Evolutionary conservation across 2,329 filamentous ascomycete species (phyloP), one percentile per base, ranked within the genome.

Genomic region (Ustulina deusta): DNA sequence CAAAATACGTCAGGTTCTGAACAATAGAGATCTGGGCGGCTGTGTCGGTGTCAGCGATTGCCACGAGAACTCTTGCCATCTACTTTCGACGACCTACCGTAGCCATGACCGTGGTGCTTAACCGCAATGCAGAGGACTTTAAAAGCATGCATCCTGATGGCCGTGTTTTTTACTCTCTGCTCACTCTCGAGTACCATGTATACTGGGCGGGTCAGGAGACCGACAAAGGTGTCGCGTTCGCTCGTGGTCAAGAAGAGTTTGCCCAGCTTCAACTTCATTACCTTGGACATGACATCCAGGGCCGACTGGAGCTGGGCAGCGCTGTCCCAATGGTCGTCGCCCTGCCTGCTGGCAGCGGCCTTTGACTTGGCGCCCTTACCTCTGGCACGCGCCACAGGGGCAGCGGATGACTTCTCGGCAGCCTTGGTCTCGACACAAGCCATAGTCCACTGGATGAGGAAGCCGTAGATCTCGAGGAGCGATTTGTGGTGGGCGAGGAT

Each of bases 1-100:
- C 96, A 75, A 98, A 99, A 79, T 99, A 99, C 5, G 96, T 97
- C 72, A 99, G 83, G 77, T 96, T 98, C 79, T 99, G 96, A 62
- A 98, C 94, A 75, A 99, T 97, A 52, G 94, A 97, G 55, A 97
- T 98, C 85, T 99, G 96, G 1, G 96, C 96, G 59, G 93, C 93
- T 97, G 74, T 9, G 46, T 78, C 70, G 65, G 72, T 69, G 74
- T 74, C 25, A 71, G 66, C 20, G 55, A 38, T 27, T 6, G 20
- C 40, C 36, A 36, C 9, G 3, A 27, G 15, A 22, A 27, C 25
- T 6, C 25, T 25, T 51, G 20, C 6, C 11, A 13, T 36, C 44
- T n/a, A 17, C 38, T 13, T 9, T 44, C 32, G 15, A 10, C 6
- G 13, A 77, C 85, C 71, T 85, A 95, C 93, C 94, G 78, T 97